Evolutionary conservation across 129 eudicot genomes (phyloP).

Genomic region (Tagetes patula): DNA sequence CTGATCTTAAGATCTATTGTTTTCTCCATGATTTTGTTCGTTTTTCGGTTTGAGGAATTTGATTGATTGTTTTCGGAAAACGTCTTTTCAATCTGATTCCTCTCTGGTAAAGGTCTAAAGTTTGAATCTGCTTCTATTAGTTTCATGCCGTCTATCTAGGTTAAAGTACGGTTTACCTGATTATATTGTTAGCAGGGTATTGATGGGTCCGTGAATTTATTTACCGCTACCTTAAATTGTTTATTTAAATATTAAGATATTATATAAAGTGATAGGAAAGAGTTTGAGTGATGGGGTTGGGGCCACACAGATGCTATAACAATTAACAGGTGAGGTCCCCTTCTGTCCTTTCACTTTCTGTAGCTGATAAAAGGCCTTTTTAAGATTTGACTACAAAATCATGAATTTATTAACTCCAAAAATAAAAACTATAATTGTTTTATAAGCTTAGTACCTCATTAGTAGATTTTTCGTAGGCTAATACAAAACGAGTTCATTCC

Average conservation of each 20-base stretch:
- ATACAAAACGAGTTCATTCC: not conserved
- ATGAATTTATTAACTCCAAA: not conserved
- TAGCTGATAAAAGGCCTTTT: not conserved
- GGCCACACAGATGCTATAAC: conserved; percentile 5
- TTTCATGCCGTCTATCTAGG: no score
- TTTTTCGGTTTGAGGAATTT: not conserved
- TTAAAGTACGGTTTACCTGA: no score
- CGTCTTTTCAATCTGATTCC: not conserved
- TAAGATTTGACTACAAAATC: not conserved
- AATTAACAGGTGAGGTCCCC: conserved; percentile 10
- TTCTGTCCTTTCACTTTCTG: not conserved
- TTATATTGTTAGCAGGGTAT: no score
- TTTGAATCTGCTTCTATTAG: no score
- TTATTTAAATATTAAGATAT: not conserved
- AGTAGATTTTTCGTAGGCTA: not conserved
- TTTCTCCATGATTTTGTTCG: not conserved
- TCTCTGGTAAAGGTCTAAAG: no score
- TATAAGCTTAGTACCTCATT: not conserved
- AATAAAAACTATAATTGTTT: not conserved
- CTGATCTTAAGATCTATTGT: conserved; percentile 8
- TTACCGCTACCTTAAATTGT: no score
- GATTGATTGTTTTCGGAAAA: not conserved
- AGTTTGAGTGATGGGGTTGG: conserved; percentile 7
- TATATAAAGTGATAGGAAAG: not conserved
- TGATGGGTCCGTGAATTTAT: no score